Conservation (phyloP, 495 filamentous ascomycete genomes). For the Hypomontagnella monticulosa region DNA sequence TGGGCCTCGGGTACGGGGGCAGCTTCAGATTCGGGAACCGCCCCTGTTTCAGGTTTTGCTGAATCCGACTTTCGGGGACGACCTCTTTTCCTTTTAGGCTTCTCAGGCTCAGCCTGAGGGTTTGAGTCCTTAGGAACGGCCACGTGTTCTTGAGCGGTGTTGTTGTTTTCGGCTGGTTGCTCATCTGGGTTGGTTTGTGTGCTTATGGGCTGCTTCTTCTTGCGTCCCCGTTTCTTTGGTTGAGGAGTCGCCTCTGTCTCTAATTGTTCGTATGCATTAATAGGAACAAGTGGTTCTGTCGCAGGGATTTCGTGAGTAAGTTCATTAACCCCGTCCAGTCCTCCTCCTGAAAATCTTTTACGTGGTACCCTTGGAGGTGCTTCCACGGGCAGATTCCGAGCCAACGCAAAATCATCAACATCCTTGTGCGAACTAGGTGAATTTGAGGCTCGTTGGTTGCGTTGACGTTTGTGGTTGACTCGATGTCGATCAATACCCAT, state of each 20-base stretch:
- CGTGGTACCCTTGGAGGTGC: neutral
- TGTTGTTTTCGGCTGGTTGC: conserved; percentile 6
- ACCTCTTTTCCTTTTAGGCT: conserved; percentile 44
- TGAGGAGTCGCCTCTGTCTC: conserved; percentile 19
- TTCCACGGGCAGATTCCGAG: conserved; percentile 15
- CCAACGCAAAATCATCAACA: conserved; percentile 23
- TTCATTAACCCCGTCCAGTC: conserved; percentile 6
- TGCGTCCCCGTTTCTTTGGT: conserved; percentile 44
- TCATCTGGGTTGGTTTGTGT: conserved; percentile 2
- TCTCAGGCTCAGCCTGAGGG: conserved; percentile 17
- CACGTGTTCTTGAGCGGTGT: neutral
- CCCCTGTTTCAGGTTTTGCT: conserved; percentile 16
- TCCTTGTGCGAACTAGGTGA: conserved; percentile 8
- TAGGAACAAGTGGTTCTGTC: conserved; percentile 12
- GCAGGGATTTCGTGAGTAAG: conserved; percentile 11
- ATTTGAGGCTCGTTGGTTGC: conserved; percentile 11
- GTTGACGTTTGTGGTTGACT: conserved; percentile 30
- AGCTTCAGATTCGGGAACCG: conserved; percentile 11
- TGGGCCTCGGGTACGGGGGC: neutral
- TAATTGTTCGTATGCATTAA: neutral
- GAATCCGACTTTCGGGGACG: conserved; percentile 39
- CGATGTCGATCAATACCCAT: neutral
- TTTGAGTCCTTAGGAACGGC: conserved; percentile 6
- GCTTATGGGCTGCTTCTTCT: conserved; percentile 36
- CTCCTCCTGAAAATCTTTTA: neutral